Evolutionary conservation across 495 filamentous ascomycete genomes (phyloP), one percentile per base, ranked within the genome.

Genomic region (Ascodesmis nigricans): DNA sequence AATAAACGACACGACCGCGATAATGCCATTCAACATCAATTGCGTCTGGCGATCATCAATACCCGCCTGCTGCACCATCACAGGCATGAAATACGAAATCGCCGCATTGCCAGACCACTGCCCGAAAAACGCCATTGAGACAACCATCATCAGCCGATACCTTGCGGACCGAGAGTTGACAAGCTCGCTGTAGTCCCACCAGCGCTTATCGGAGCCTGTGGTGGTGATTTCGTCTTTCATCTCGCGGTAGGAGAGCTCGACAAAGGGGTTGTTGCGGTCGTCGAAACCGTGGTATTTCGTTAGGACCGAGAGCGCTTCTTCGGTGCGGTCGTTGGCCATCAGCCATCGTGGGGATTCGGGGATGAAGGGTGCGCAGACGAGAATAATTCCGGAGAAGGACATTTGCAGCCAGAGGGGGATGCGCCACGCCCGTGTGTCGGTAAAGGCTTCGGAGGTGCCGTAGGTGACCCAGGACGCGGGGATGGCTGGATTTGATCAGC

Each of bases 131-230:
- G 63, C 58, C 45, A 74, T 66, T 39, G 59, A 58, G 26, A 66
- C 42, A 21, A 65, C 62, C 46, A 42, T 59, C 40, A 22, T 39
- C 40, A 41, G 50, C 37, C 41, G 57, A 53, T 46, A 73, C 58
- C 46, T 65, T 54, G 55, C 57, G 15, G 61, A 48, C 36, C 56
- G 62, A 9, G 49, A 59, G 37, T 65, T 65, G 59, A 71, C 68
- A 9, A 78, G 56, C 27, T 63, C 64, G 0, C 60, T 52, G 47
- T 71, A 75, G 47, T 77, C 70, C 69, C 69, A 75, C 65, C 64
- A 74, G 21, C 64, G 57, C 53, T 78, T 75, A 37, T 77, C 71
- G 5, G 72, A 63, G 11, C 71, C 72, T 13, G 59, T 59, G 17
- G 65, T 62, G 23, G 55, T 55, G 34, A 66, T 63, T 23, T 64